A percentile compares a stretch with the other conserved stretches of the same genome.
Evolutionary conservation across 2,329 filamentous ascomycete species (phyloP).

Genomic region (Aspergillus neotritici): DNA sequence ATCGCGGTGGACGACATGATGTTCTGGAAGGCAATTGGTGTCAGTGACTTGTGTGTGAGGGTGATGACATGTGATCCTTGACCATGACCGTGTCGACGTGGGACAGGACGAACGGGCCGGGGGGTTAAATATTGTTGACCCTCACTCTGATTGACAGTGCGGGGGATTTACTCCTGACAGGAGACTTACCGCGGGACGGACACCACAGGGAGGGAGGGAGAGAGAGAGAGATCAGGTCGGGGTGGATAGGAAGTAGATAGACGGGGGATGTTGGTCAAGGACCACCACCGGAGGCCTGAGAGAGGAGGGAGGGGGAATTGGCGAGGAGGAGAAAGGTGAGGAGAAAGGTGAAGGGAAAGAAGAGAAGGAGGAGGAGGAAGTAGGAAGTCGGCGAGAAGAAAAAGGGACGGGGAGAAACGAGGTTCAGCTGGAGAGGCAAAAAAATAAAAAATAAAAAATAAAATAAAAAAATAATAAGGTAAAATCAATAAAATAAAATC

Average conservation of each 20-base stretch:
- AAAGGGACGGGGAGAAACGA: slow-evolving; percentile 5
- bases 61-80: not conserved
- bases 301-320: slow-evolving; percentile 5
- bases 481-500: slow-evolving; percentile 10
- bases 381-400: not conserved
- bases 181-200: slow-evolving; percentile 8
- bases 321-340: slow-evolving; percentile 9
- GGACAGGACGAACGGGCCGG: no score
- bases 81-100: no score
- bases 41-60: not conserved
- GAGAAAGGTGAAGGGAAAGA: slow-evolving; percentile 5
- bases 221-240: slow-evolving; percentile 1
- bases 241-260: not conserved
- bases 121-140: not conserved
- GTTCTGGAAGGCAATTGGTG: not conserved
- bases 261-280: slow-evolving; percentile 6
- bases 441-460: slow-evolving; percentile 7
- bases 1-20: slow-evolving; percentile 49
- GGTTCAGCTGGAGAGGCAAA: slow-evolving; percentile 6
- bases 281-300: slow-evolving; percentile 6
- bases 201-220: slow-evolving; percentile 4
- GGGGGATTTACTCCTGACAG: no score
- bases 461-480: slow-evolving; percentile 9
- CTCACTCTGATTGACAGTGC: no score
- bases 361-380: slow-evolving; percentile 2